These are phyloP conservation scores for Lumnitzera littorea DNA, from an alignment of 345 rosid species.

Conservation along the genomic window DNA sequence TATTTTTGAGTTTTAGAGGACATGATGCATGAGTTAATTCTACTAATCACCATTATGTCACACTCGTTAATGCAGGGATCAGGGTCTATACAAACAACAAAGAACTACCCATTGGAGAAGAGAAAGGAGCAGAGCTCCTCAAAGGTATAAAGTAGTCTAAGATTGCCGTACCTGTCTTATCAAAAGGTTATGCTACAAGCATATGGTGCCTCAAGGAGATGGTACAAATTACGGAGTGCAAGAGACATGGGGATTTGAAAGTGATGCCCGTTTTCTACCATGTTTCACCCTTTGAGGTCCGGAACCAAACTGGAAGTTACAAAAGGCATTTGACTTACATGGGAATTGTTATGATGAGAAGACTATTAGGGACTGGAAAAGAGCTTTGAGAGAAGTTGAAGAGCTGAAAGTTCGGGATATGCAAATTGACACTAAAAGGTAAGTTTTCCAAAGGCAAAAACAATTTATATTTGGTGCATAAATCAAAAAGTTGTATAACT, in stretches of 20 bases:
- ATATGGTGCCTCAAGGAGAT: slow-evolving; percentile 2
- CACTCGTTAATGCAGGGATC: background rate
- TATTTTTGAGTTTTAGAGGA: too few species aligned
- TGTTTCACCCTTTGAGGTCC: background rate
- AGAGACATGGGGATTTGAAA: background rate
- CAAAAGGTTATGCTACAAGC: slow-evolving; percentile 1
- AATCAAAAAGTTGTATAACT: too few species aligned
- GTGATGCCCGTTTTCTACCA: background rate
- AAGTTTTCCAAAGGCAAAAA: too few species aligned
- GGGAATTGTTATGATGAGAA: too few species aligned
- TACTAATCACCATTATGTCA: background rate
- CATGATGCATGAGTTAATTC: background rate
- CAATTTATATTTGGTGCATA: too few species aligned
- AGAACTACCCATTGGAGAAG: background rate
- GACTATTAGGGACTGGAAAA: too few species aligned
- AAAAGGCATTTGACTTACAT: too few species aligned
- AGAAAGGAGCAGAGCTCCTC: background rate
- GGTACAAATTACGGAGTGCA: background rate
- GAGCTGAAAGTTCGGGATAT: too few species aligned
- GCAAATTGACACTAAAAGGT: too few species aligned
- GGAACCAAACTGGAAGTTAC: too few species aligned
- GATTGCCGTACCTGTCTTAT: background rate
- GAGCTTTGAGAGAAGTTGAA: too few species aligned
- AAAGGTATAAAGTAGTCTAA: background rate
- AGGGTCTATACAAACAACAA: background rate